A percentile compares a stretch with the other conserved stretches of the same genome.
Conservation (phyloP, 345 rosid species). For the Murraya paniculata region DNA sequence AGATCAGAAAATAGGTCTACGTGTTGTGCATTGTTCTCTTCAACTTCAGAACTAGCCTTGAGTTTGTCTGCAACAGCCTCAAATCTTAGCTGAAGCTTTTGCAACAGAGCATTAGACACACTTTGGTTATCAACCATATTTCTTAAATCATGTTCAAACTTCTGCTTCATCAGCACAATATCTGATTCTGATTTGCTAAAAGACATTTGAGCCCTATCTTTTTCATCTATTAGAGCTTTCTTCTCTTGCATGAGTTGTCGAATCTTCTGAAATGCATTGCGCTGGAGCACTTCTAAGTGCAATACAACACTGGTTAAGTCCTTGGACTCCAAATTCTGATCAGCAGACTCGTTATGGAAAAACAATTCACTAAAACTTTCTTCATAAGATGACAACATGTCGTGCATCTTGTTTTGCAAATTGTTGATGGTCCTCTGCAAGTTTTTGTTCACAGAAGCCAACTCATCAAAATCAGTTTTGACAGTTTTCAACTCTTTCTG, state of each 20-base stretch:
- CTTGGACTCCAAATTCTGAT: conserved; percentile 39
- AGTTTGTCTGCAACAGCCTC: conserved; percentile 56
- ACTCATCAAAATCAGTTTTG: conserved; percentile 42
- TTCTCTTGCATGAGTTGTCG: conserved; percentile 54
- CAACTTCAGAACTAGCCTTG: conserved; percentile 50
- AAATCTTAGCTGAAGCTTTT: conserved; percentile 62
- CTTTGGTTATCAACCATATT: conserved; percentile 45
- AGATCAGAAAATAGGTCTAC: conserved; percentile 53
- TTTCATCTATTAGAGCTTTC: conserved; percentile 45
- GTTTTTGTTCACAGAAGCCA: conserved; percentile 44
- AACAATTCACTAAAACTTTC: conserved; percentile 37
- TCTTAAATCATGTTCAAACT: conserved; percentile 43
- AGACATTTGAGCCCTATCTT: conserved; percentile 40
- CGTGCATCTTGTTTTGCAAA: conserved; percentile 46
- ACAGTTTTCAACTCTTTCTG: conserved; percentile 51
- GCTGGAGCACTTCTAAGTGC: conserved; percentile 55
- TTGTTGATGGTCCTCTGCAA: conserved; percentile 39
- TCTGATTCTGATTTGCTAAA: conserved; percentile 51
- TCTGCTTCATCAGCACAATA: conserved; percentile 48
- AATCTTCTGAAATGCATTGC: conserved; percentile 45
- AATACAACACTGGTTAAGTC: conserved; percentile 35
- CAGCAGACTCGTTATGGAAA: conserved; percentile 26
- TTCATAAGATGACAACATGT: conserved; percentile 38
- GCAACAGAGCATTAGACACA: conserved; percentile 40
- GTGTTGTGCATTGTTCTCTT: conserved; percentile 48